Conservation (phyloP, 78 protist genomes). For the Trichosphaerium sp. region DNA sequence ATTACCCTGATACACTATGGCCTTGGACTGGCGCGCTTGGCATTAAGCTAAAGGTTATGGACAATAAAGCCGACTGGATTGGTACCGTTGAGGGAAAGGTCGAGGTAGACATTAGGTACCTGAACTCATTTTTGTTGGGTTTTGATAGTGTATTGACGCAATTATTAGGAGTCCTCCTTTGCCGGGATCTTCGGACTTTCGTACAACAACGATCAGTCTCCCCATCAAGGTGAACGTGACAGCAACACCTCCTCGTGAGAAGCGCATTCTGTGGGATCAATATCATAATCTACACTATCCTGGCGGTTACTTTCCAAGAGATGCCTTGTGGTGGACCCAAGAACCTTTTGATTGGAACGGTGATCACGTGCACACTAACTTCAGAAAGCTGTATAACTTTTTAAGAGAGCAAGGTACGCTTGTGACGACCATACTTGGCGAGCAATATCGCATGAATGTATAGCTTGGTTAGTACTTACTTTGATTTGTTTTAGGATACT, state of each 20-base stretch:
- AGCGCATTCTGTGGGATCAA: constrained; percentile 84
- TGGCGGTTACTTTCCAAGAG: constrained; percentile 80
- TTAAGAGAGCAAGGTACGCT: not conserved
- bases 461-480: too few relatives aligned
- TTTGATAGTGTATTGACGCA: not conserved
- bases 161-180: not conserved
- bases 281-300: constrained; percentile 81
- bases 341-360: constrained; percentile 94
- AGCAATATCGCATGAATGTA: too few relatives aligned
- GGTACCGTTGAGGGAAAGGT: constrained; percentile 42
- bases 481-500: too few relatives aligned
- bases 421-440: too few relatives aligned
- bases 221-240: constrained; percentile 37
- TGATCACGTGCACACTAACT: constrained; percentile 91
- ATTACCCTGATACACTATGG: constrained; percentile 55
- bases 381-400: constrained; percentile 21
- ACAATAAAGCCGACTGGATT: constrained; percentile 7
- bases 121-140: not conserved
- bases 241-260: constrained; percentile 71
- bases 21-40: constrained; percentile 82
- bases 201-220: not conserved
- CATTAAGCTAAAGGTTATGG: constrained; percentile 18
- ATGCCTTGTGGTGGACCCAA: constrained; percentile 22
- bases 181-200: not conserved
- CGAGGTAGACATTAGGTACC: not conserved